Percentiles rank a stretch among this genome's conserved stretches.
These are phyloP conservation scores for Stevia rebaudiana DNA, from an alignment of 140 eudicot genomes.

Conservation along the genomic window DNA sequence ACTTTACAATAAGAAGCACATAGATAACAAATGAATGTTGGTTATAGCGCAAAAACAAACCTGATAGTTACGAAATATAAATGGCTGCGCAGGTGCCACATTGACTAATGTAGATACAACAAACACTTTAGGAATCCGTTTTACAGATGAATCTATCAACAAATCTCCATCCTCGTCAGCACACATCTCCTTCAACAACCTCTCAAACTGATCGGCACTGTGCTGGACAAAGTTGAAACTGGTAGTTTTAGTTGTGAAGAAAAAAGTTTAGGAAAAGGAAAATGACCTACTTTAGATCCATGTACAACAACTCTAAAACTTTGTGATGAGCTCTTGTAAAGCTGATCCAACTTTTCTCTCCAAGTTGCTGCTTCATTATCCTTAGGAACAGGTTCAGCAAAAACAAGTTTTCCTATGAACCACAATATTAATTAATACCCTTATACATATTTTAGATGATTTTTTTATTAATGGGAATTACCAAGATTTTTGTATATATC, in stretches of 20 bases:
- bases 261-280: not conserved
- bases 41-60: slow-evolving; percentile 26
- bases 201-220: slow-evolving; percentile 99
- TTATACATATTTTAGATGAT: not conserved
- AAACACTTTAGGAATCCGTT: slow-evolving; percentile 84
- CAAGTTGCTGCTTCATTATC: slow-evolving; percentile 98
- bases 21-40: slow-evolving; percentile 1
- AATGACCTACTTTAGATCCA: slow-evolving; percentile 84
- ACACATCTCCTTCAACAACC: slow-evolving; percentile 92
- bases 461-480: slow-evolving; percentile 21
- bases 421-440: slow-evolving; percentile 14
- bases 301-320: slow-evolving; percentile 96
- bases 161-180: slow-evolving; percentile 99
- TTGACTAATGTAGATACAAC: slow-evolving; percentile 94
- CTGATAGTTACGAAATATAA: slow-evolving; percentile 97
- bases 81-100: slow-evolving; percentile 90
- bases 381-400: slow-evolving; percentile 94
- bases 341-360: slow-evolving; percentile 97
- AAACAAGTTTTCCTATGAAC: slow-evolving; percentile 79
- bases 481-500: slow-evolving; percentile 96
- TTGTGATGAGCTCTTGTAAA: slow-evolving; percentile 97
- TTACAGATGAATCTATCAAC: slow-evolving; percentile 88
- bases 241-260: slow-evolving; percentile 6
- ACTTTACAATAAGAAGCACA: not conserved
- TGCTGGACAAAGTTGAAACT: slow-evolving; percentile 60